These are phyloP conservation scores for Ustilago trichophora DNA, from an alignment of 1,284 basidiomycete genomes.

Conservation along the genomic window DNA sequence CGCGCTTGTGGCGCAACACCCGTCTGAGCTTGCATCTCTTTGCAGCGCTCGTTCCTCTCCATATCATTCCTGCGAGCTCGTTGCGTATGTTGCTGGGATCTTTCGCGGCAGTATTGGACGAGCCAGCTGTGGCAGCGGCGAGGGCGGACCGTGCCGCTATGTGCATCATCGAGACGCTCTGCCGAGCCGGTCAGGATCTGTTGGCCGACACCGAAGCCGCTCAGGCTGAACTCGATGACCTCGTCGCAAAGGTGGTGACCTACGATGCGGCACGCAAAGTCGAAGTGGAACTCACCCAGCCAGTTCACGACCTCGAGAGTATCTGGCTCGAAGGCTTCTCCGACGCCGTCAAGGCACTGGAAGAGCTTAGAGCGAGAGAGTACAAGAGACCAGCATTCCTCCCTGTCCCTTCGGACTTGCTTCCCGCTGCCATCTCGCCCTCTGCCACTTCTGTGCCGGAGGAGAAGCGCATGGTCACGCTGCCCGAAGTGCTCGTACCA, in stretches of 20 bases:
- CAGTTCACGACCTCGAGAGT: conserved; percentile 35
- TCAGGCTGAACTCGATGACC: conserved; percentile 50
- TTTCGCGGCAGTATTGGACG: conserved; percentile 84
- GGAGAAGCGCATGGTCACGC: conserved; percentile 26
- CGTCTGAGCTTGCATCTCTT: conserved; percentile 60
- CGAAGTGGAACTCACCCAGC: conserved; percentile 46
- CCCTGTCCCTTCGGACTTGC: conserved; percentile 53
- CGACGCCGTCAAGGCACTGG: conserved; percentile 53
- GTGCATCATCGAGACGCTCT: conserved; percentile 84
- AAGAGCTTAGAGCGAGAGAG: conserved; percentile 26
- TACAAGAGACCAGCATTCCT: conserved; percentile 55
- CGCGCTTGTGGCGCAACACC: conserved; percentile 62
- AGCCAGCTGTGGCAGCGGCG: conserved; percentile 86
- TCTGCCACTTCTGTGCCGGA: conserved; percentile 24
- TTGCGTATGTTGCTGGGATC: conserved; percentile 80
- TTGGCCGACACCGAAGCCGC: conserved; percentile 16
- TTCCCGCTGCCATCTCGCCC: conserved; percentile 55
- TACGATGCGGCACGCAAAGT: conserved; percentile 55
- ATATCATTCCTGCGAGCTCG: conserved; percentile 78
- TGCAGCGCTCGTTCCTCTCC: conserved; percentile 69
- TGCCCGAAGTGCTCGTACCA: conserved; percentile 58
- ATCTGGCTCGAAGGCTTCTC: conserved; percentile 60
- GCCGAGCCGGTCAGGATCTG: conserved; percentile 59
- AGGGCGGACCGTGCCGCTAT: conserved; percentile 84
- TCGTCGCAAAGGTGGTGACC: conserved; percentile 50